A percentile compares a stretch with the other conserved stretches of the same genome.
phyloP scores from a whole-genome alignment of 2,329 filamentous ascomycete genomes.

The Pseudogymnoascus pannorum region DNA sequence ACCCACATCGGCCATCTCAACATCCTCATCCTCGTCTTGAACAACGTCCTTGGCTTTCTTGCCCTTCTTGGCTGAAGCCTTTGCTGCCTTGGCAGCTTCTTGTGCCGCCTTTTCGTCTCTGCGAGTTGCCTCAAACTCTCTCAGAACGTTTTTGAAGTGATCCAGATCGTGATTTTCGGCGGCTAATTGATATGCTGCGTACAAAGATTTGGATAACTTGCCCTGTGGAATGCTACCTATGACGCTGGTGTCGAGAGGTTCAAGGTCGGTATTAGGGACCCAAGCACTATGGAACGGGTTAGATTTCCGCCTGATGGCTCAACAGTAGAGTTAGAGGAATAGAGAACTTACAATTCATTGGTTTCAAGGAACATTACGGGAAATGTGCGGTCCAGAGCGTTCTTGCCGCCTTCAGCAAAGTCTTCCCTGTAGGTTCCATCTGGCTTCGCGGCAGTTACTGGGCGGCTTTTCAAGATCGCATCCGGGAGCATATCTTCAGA shows the following conservation, averaged over 20 bases:
- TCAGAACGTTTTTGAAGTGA: constrained; percentile 76
- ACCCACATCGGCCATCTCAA: constrained; percentile 50
- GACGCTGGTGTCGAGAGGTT: constrained; percentile 66
- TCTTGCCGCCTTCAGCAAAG: constrained; percentile 81
- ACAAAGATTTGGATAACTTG: constrained; percentile 74
- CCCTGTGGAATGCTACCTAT: constrained; percentile 58
- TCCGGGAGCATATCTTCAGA: constrained; percentile 90
- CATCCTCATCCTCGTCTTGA: constrained; percentile 46
- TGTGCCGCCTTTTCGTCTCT: constrained; percentile 44
- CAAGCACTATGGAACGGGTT: constrained; percentile 58
- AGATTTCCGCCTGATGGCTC: constrained; percentile 13
- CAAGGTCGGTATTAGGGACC: constrained; percentile 79
- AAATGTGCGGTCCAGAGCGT: constrained; percentile 76
- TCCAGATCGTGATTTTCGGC: constrained; percentile 68
- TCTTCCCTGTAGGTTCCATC: constrained; percentile 86
- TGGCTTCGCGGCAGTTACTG: constrained; percentile 70
- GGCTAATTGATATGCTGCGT: constrained; percentile 73
- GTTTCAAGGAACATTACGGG: constrained; percentile 92
- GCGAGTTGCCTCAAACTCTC: constrained; percentile 59
- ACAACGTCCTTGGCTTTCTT: constrained; percentile 39
- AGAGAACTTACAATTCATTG: constrained; percentile 81
- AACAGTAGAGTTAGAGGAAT: constrained; percentile 21
- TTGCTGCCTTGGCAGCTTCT: constrained; percentile 41
- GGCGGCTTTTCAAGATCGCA: constrained; percentile 67
- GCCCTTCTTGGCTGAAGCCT: constrained; percentile 42